Percentiles rank a stretch among this genome's conserved stretches.
Evolutionary conservation across 805 yeast species (phyloP).

Genomic region (Candida vaughaniae): DNA sequence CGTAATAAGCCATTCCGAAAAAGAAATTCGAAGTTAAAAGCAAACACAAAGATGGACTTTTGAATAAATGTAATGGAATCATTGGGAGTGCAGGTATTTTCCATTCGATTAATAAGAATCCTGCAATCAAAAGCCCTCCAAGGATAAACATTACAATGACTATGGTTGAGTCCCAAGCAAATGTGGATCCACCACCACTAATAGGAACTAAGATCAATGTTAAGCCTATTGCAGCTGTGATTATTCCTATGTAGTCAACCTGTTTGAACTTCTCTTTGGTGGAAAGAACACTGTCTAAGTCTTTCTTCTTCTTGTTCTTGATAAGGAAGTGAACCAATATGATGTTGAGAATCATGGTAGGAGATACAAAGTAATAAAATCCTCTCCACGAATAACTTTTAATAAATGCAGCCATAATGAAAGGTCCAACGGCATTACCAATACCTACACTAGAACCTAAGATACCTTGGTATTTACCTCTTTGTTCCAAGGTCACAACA

Average conservation of each 20-base stretch:
- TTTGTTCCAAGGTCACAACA: slow-evolving; percentile 49
- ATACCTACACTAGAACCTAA: slow-evolving; percentile 50
- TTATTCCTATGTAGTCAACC: slow-evolving; percentile 55
- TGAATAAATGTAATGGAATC: slow-evolving; percentile 51
- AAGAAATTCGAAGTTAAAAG: slow-evolving; percentile 36
- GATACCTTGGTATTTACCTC: slow-evolving; percentile 60
- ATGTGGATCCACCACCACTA: slow-evolving; percentile 61
- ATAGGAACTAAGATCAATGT: slow-evolving; percentile 55
- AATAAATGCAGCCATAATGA: slow-evolving; percentile 52
- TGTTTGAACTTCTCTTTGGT: slow-evolving; percentile 39
- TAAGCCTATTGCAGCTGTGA: slow-evolving; percentile 46
- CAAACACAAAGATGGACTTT: slow-evolving; percentile 32
- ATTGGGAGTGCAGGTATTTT: slow-evolving; percentile 50
- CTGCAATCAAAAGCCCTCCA: slow-evolving; percentile 32
- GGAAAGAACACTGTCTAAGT: slow-evolving; percentile 25
- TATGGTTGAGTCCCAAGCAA: slow-evolving; percentile 50
- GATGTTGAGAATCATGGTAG: slow-evolving; percentile 35
- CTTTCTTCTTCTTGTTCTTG: slow-evolving; percentile 31
- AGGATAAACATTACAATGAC: slow-evolving; percentile 35
- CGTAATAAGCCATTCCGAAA: slow-evolving; percentile 50
- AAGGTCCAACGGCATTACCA: slow-evolving; percentile 57
- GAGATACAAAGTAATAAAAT: slow-evolving; percentile 49
- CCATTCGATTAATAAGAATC: slow-evolving; percentile 52
- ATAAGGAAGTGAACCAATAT: slow-evolving; percentile 33
- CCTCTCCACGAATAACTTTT: slow-evolving; percentile 50